A percentile compares a stretch with the other conserved stretches of the same genome.
Evolutionary conservation across 768 basidiomycete genomes (phyloP).

Genomic region (Lactifluus pinguis): DNA sequence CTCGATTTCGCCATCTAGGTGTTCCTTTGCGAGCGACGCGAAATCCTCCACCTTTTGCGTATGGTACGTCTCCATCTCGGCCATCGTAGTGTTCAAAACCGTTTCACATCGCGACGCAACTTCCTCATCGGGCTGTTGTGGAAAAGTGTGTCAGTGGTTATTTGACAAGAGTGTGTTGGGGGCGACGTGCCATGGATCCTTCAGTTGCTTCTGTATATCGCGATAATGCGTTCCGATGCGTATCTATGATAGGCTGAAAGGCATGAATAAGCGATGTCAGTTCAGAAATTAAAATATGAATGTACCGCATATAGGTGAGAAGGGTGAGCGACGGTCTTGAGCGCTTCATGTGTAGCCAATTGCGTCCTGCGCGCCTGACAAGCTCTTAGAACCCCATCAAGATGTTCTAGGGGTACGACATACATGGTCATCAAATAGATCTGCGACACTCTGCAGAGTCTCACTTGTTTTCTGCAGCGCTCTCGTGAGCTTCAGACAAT

Average conservation of each 20-base stretch:
- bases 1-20: constrained; percentile 71
- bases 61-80: constrained; percentile 79
- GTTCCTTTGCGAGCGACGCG: constrained; percentile 44
- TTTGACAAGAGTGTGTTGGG: background rate
- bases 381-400: constrained; percentile 5
- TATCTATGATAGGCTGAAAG: constrained; percentile 58
- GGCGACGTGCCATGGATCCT: constrained; percentile 28
- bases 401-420: constrained; percentile 21
- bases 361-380: constrained; percentile 63
- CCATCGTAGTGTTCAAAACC: constrained; percentile 80
- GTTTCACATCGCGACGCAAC: constrained; percentile 75
- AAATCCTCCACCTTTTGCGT: constrained; percentile 68
- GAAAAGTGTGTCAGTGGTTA: constrained; percentile 2
- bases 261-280: background rate
- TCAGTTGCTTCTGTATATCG: constrained; percentile 50
- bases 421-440: constrained; percentile 73
- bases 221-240: constrained; percentile 58
- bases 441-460: constrained; percentile 62
- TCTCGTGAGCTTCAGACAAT: constrained; percentile 70
- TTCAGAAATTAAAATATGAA: constrained; percentile 1
- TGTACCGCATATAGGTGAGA: constrained; percentile 57
- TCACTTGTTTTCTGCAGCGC: constrained; percentile 71
- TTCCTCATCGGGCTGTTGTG: constrained; percentile 52
- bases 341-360: constrained; percentile 61
- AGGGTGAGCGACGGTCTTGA: constrained; percentile 73